Base-by-base conservation (phyloP, 805 yeast genomes). In the Candida sphagnicola region DNA sequence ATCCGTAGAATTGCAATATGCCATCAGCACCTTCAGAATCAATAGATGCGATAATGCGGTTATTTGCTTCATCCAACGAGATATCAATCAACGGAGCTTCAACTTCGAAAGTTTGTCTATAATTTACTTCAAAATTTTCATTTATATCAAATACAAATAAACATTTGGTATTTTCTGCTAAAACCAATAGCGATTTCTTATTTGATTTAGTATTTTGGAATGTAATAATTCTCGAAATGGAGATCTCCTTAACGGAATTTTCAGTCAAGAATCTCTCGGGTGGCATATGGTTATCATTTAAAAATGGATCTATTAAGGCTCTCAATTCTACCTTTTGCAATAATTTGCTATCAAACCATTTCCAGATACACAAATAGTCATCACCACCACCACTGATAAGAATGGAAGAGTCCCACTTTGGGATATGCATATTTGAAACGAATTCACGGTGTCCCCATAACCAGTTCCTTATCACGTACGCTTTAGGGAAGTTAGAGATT, bases 301-400 rank as follows among this genome's bases (percentile, higher is more conserved):
- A 65, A 48, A 65, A 74, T 18, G 57, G 52, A 40, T 54, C 54
- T 5, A 66, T 39, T 14, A 65, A 40, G 0, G 67, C 65, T 18
- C 72, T 62, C 17, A 83, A 61, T 16, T 77, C 71, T 32, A 82
- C 66, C 38, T 70, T 69, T 19, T 69, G 65, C 3, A 84, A 42
- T 41, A 75, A 63, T 13, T 67, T 54, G 18, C 67, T 65, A 11
- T 61, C 54, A 38, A 57, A 58, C 95, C 97, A 89, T 44, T 85
- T 72, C 97, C 98, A 91, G 14, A 79, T 56, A 43, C 75, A 69
- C 10, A 93, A 53, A 47, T 60, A 78, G 38, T 77, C 78, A 56
- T 93, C 99, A 47, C 99, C 99, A 25, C 99, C 99, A 3, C 83
- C 98, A 54, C 93, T 82, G 17, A 90, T 59, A 38, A 93, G 67